A percentile compares a stretch with the other conserved stretches of the same genome.
Evolutionary conservation across 768 basidiomycete genomes (phyloP).

Genomic region (Kwoniella shandongensis): DNA sequence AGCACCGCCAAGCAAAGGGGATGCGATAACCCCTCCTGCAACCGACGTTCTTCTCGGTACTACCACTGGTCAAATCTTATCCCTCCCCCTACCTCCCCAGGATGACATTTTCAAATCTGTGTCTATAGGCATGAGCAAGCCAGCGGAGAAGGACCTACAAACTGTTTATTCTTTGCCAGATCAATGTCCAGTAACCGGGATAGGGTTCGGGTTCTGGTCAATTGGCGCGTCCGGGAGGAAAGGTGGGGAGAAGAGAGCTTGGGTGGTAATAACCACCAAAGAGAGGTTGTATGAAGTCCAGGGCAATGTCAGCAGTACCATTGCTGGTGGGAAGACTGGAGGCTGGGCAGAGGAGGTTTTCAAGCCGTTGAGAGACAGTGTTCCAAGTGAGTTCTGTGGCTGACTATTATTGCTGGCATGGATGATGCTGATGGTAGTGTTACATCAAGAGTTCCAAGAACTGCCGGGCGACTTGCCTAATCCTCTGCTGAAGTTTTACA

Average conservation of each 20-base stretch:
- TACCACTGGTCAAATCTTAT: slow-evolving; percentile 79
- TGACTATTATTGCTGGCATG: neutral
- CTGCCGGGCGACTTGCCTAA: slow-evolving; percentile 73
- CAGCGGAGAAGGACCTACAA: slow-evolving; percentile 53
- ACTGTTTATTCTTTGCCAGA: slow-evolving; percentile 63
- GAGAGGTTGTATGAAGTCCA: slow-evolving; percentile 85
- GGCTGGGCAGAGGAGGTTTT: slow-evolving; percentile 72
- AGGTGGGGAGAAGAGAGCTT: slow-evolving; percentile 54
- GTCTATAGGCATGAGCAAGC: slow-evolving; percentile 44
- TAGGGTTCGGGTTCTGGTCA: slow-evolving; percentile 70
- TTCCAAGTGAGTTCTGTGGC: slow-evolving; percentile 67
- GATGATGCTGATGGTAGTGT: slow-evolving; percentile 13
- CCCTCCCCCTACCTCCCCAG: slow-evolving; percentile 76
- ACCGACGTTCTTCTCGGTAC: slow-evolving; percentile 83
- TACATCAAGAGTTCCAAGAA: slow-evolving; percentile 74
- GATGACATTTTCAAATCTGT: slow-evolving; percentile 79
- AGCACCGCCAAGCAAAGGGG: slow-evolving; percentile 22
- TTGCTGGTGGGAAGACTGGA: slow-evolving; percentile 74
- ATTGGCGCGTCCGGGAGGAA: slow-evolving; percentile 57
- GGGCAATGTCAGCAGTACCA: slow-evolving; percentile 31
- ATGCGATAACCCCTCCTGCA: slow-evolving; percentile 59
- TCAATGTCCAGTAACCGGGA: slow-evolving; percentile 75
- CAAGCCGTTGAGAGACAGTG: slow-evolving; percentile 67
- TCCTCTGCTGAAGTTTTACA: slow-evolving; percentile 80
- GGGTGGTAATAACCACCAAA: slow-evolving; percentile 80